A percentile compares a stretch with the other conserved stretches of the same genome.
Conservation (phyloP, 2,329 filamentous ascomycete genomes). For the Annulohypoxylon truncatum region DNA sequence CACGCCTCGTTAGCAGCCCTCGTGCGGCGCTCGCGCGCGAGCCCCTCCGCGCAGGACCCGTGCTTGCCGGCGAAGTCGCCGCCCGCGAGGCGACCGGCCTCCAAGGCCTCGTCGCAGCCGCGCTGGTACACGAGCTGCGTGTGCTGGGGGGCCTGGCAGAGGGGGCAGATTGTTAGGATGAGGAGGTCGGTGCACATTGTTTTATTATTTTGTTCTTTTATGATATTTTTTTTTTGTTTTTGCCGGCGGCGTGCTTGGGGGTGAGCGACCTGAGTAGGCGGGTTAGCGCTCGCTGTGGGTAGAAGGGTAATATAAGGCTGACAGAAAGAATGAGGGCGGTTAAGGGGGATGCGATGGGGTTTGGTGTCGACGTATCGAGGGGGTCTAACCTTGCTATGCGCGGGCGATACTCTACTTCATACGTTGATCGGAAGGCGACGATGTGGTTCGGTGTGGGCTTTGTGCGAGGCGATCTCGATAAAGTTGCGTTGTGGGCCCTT, state of each 20-base stretch:
- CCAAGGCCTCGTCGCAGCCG: conserved; percentile 5
- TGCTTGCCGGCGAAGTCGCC: not conserved
- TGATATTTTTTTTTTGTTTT: not conserved
- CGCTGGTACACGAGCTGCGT: conserved; percentile 15
- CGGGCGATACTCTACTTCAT: not conserved
- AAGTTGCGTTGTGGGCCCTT: not conserved
- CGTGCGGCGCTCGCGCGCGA: not conserved
- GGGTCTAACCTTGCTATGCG: not conserved
- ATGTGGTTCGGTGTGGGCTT: not conserved
- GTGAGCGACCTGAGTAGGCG: not conserved
- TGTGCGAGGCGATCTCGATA: not conserved
- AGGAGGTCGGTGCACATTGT: conserved; percentile 26
- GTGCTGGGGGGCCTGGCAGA: not conserved
- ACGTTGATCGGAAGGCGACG: not conserved
- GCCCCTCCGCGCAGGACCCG: conserved; percentile 4
- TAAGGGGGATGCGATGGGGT: too few relatives aligned
- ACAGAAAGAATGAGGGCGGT: not conserved
- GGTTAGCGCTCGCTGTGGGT: not conserved
- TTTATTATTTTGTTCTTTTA: not conserved
- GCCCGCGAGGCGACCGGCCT: not conserved
- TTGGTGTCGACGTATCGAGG: not conserved
- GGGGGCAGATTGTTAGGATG: conserved; percentile 3
- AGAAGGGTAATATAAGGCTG: too few relatives aligned
- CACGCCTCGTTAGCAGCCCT: not conserved
- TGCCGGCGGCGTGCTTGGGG: not conserved